Base-by-base conservation (phyloP, 179 eudicot species). In the Silene coronaria region DNA sequence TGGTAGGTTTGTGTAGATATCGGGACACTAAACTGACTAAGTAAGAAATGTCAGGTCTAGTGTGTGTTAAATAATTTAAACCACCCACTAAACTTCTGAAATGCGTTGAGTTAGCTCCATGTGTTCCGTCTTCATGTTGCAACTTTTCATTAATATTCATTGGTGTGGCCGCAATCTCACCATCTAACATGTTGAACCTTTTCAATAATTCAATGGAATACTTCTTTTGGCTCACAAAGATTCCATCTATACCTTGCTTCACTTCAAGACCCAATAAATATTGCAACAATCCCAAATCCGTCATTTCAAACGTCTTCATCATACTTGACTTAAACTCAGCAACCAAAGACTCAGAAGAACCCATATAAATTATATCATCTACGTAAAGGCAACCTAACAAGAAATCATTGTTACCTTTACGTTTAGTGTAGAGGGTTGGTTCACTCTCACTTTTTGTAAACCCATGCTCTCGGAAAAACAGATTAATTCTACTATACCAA, bases 211-310 rank as follows among this genome's bases (percentile, higher is more conserved):
- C 30, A 28, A 28, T 28, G 30, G 30, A 28, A 28, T 28, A 28
- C 30, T 28, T 28, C 30, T 28, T 28, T 28, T 28, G 30, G 30
- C 30, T 28, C 30, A 28, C 30, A 28, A 28, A 28, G 3, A 28
- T 28, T 28, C 3, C 30, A 28, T 28, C 30, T 28, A 28, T 28
- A 28, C 30, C 60, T 57, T 72, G 75, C 22, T 57, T 57, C 8
- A 72, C 75, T 72, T 72, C 48, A 58, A 72, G 65, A 57, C 75
- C 75, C 48, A 71, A 69, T 19, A 69, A 69, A 69, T 69, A 69
- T 69, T 69, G 72, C 7, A 69, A 22, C 9, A 69, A 42, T 1
- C 55, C 55, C 55, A 48, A 48, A 48, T 48, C 55, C 55, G 55
- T 48, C 55, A 48, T 48, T 14, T 45, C 72, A 38, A 69, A 69